phyloP scores from a whole-genome alignment of 2,329 filamentous ascomycete genomes.

The Aspergillaceae sp. region DNA sequence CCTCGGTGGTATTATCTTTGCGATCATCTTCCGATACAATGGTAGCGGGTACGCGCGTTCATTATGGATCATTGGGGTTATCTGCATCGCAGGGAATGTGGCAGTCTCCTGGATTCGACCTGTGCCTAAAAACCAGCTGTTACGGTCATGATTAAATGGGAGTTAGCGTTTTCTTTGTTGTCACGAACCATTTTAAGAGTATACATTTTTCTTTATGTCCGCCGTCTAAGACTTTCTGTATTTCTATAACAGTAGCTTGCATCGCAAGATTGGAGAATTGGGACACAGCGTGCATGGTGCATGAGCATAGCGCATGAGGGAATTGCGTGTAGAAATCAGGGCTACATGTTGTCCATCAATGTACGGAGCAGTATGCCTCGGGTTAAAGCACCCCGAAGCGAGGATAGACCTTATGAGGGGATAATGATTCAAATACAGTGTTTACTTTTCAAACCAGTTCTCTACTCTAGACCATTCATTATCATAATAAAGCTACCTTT shows the following conservation, averaged over 20 bases:
- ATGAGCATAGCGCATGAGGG: no score
- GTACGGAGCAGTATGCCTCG: no score
- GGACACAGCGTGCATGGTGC: no score
- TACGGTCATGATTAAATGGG: conserved; percentile 9
- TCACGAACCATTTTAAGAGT: no score
- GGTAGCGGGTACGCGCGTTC: conserved; percentile 59
- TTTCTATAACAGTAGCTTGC: no score
- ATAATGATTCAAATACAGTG: not conserved
- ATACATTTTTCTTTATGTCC: no score
- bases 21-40: conserved; percentile 71
- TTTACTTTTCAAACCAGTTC: no score
- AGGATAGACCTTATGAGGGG: not conserved
- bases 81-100: conserved; percentile 63
- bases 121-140: conserved; percentile 45
- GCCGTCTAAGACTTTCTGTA: no score
- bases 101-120: conserved; percentile 56
- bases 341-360: not conserved
- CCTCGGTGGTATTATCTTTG: conserved; percentile 75
- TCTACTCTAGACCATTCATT: no score
- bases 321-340: no score
- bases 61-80: conserved; percentile 74
- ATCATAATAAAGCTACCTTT: no score
- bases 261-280: no score
- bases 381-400: not conserved
- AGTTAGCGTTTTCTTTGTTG: not conserved